Evolutionary conservation across 495 filamentous ascomycete species (phyloP), one percentile per base, ranked within the genome.

Genomic region (Xylaria palmicola): DNA sequence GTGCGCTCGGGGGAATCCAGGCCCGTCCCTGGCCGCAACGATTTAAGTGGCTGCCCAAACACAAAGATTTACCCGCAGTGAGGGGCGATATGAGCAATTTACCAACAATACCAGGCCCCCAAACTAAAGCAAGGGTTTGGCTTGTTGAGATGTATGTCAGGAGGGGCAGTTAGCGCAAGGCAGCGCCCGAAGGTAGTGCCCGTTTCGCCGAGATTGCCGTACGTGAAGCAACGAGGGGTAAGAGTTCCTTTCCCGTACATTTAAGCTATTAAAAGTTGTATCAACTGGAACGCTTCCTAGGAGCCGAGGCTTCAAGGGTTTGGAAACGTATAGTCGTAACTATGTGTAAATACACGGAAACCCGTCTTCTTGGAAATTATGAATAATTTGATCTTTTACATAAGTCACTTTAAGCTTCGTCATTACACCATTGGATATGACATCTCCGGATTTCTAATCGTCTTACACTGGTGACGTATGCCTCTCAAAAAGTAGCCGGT

Each of bases 101-200:
- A 6, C 56, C 62, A 15, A 65, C 65, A 30, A 65, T 67, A n/a
- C 65, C 62, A 9, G 62, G 67, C 9, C 64, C 65, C 26, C 55
- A 56, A 7, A 62, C 65, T 1, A 56, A 69, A 49, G 67, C 67
- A 20, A 67, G 44, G 22, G 65, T 67, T n/a, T 57, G 65, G 29
- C 58, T 69, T 29, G 62, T 51, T 1, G 67, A 60, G 32, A 37
- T 65, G 19, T 67, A 69, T 6, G 54, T 66, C 26, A 58, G 64
- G 13, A 66, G 41, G 6, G 67, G 67, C 8, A 69, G 43, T 47
- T 54, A 20, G n/a, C 64, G 62, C 20, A 69, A 36, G 17, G 62
- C 62, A 10, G 55, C 26, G 9, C 64, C 67, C 0, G 64, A 58
- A 69, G 39, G 6, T 64, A 62, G 62, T 43, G 29, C 47, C 55